phyloP scores from a whole-genome alignment of 768 basidiomycete species.

The Hydnomerulius pinastri region DNA sequence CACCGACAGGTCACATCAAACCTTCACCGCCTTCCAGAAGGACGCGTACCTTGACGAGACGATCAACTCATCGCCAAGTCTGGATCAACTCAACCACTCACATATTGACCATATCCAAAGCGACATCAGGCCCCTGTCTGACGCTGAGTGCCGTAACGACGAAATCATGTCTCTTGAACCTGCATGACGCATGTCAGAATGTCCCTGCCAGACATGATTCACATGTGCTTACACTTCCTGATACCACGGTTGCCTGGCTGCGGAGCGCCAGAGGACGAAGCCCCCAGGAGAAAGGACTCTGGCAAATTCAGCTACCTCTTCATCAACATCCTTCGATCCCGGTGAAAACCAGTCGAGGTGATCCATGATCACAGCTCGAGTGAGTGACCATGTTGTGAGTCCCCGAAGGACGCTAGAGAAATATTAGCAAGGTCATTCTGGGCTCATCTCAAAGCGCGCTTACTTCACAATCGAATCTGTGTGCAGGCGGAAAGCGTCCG shows the following conservation, averaged over 20 bases:
- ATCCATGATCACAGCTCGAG: conserved; percentile 72
- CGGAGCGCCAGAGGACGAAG: conserved; percentile 66
- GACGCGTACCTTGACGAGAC: conserved; percentile 29
- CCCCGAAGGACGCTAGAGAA: conserved; percentile 44
- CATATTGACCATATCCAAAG: conserved; percentile 76
- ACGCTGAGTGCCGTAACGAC: conserved; percentile 51
- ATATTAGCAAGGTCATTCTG: neutral
- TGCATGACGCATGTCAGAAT: conserved; percentile 11
- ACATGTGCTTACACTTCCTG: conserved; percentile 42
- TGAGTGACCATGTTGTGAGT: conserved; percentile 49
- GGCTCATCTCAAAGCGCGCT: conserved; percentile 16
- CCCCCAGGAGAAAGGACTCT: conserved; percentile 61
- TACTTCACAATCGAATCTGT: conserved; percentile 73
- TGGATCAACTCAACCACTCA: conserved; percentile 28
- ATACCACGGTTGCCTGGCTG: conserved; percentile 68
- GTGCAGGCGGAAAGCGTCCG: conserved; percentile 66
- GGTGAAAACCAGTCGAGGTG: conserved; percentile 63
- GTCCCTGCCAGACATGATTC: neutral
- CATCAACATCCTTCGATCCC: conserved; percentile 46
- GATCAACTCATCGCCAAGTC: neutral
- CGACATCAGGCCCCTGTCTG: conserved; percentile 46
- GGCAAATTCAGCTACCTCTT: conserved; percentile 55
- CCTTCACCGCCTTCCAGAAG: conserved; percentile 31
- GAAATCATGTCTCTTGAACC: conserved; percentile 58
- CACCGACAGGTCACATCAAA: no score